A percentile compares a stretch with the other conserved stretches of the same genome.
These are phyloP conservation scores for Amauroascus verrucosus DNA, from an alignment of 2,329 filamentous ascomycete genomes.

Conservation along the genomic window DNA sequence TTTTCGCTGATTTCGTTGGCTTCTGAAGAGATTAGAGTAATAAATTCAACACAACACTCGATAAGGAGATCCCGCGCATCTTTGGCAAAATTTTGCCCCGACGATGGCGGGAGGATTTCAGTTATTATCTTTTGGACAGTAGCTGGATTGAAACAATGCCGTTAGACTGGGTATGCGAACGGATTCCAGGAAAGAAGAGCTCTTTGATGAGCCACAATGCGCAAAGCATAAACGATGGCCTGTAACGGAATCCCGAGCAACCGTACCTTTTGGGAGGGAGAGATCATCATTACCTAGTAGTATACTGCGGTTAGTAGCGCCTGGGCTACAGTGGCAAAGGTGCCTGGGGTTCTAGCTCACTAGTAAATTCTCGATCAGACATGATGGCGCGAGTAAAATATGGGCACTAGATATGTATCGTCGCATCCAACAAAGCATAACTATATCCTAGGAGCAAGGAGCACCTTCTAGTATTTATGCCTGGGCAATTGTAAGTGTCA, in stretches of 20 bases:
- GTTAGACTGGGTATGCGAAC: background rate
- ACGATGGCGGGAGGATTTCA: constrained; percentile 72
- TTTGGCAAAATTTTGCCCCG: constrained; percentile 79
- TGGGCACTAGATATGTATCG: background rate
- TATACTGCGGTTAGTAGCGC: constrained; percentile 6
- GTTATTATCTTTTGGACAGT: constrained; percentile 77
- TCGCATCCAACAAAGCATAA: background rate
- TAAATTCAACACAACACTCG: constrained; percentile 98
- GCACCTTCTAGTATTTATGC: constrained; percentile 6
- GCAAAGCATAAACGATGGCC: background rate
- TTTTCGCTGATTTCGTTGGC: constrained; percentile 98
- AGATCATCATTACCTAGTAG: constrained; percentile 52
- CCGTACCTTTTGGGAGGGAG: constrained; percentile 48
- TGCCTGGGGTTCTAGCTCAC: background rate
- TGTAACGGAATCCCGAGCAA: background rate
- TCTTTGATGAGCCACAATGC: background rate
- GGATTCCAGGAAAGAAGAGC: background rate
- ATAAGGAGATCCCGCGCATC: constrained; percentile 92
- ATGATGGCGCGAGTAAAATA: background rate
- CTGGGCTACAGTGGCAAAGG: background rate
- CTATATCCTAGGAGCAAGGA: background rate
- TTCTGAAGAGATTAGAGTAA: constrained; percentile 95
- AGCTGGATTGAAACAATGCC: constrained; percentile 33
- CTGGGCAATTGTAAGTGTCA: no score
- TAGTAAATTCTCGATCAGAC: constrained; percentile 16